A percentile compares a stretch with the other conserved stretches of the same genome.
Conservation (phyloP, 164 flowering plant genomes). For the Chloranthus sessilifolius region DNA sequence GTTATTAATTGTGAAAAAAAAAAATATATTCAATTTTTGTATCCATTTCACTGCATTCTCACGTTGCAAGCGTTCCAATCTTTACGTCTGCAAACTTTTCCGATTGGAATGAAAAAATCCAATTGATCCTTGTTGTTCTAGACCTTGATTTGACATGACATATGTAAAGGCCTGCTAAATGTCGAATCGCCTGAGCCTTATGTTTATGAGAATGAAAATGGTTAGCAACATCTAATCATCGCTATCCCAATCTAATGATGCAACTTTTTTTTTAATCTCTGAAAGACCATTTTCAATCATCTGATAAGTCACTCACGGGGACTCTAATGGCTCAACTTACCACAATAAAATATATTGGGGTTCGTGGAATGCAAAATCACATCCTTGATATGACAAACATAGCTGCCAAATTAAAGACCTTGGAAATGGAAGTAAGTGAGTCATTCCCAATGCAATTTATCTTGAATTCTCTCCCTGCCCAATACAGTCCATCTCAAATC, state of each 20-base stretch:
- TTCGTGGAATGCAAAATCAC: not conserved
- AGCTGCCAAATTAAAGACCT: not conserved
- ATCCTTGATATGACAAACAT: constrained; percentile 14
- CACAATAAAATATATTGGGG: constrained; percentile 14
- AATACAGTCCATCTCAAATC: constrained; percentile 14
- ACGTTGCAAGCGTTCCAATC: not conserved
- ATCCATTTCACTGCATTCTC: not conserved
- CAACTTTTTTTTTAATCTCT: constrained; percentile 8
- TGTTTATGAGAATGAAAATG: constrained; percentile 19
- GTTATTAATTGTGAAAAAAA: no score
- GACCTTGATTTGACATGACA: not conserved
- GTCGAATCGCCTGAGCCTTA: constrained; percentile 14
- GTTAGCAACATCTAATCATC: constrained; percentile 15
- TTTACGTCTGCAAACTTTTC: not conserved
- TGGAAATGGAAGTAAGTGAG: constrained; percentile 8
- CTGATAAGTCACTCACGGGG: constrained; percentile 16
- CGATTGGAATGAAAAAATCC: not conserved
- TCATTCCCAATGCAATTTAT: constrained; percentile 17
- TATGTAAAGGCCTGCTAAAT: constrained; percentile 1
- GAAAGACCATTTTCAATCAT: constrained; percentile 2
- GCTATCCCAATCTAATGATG: constrained; percentile 1
- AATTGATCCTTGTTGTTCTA: not conserved
- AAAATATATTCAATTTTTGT: no score
- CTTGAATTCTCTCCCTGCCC: constrained; percentile 14
- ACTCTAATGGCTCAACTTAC: constrained; percentile 15